Percentiles rank a stretch among this genome's conserved stretches.
Conservation (phyloP, 106 monocot genomes). For the Iris macrosiphon region DNA sequence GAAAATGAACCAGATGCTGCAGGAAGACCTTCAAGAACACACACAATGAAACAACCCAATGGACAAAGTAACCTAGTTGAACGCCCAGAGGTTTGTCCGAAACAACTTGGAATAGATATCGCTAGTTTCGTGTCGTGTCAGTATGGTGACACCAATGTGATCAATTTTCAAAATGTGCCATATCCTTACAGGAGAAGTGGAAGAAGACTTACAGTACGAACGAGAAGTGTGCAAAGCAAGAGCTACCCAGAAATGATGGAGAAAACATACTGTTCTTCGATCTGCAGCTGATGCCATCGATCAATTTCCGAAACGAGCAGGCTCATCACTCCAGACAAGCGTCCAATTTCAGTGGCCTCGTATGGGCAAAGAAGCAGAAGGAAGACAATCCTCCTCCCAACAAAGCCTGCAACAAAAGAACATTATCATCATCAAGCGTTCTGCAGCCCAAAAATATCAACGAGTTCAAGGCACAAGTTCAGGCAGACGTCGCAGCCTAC, state of each 20-base stretch:
- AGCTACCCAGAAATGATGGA: conserved; percentile 9
- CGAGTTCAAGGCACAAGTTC: neutral
- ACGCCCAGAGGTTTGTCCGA: conserved; percentile 18
- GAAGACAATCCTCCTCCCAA: conserved; percentile 15
- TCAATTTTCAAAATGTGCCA: neutral
- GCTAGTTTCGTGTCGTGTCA: neutral
- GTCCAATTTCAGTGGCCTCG: conserved; percentile 27
- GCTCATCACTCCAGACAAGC: conserved; percentile 8
- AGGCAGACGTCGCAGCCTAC: too few species aligned
- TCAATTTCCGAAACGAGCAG: conserved; percentile 14
- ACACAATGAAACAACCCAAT: conserved; percentile 9
- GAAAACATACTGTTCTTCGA: conserved; percentile 32
- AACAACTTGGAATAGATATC: neutral
- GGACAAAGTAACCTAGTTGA: conserved; percentile 7
- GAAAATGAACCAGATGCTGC: conserved; percentile 4
- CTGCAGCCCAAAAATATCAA: neutral
- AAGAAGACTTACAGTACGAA: conserved; percentile 1
- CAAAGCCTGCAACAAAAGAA: conserved; percentile 9
- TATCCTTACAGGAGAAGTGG: conserved; percentile 21
- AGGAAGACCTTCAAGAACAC: conserved; percentile 21
- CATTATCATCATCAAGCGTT: neutral
- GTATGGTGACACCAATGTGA: neutral
- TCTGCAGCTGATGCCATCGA: conserved; percentile 19
- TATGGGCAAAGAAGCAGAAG: conserved; percentile 28
- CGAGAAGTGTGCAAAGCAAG: conserved; percentile 5